Evolutionary conservation across 306 rosid genomes (phyloP).

Genomic region (Begonia peltatifolia): DNA sequence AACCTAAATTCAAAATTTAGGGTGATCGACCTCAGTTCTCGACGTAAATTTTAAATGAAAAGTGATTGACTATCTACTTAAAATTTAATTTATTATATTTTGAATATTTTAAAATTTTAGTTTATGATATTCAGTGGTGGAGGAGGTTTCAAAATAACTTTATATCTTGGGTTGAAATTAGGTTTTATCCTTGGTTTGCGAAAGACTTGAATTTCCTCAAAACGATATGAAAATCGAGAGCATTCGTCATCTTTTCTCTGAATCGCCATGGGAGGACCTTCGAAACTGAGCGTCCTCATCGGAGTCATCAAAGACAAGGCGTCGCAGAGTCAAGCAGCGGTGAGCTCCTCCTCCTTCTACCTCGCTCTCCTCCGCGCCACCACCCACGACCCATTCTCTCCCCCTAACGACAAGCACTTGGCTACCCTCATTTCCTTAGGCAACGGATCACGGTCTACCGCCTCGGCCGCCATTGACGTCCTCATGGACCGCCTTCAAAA

Average conservation of each 20-base stretch:
- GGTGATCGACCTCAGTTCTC: no score
- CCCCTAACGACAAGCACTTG: slow-evolving; percentile 39
- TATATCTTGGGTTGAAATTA: no score
- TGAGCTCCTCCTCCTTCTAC: slow-evolving; percentile 34
- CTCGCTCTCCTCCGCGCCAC: slow-evolving; percentile 67
- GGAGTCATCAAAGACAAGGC: slow-evolving; percentile 78
- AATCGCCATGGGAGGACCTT: slow-evolving; percentile 17
- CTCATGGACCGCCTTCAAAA: slow-evolving; percentile 72
- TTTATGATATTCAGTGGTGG: no score
- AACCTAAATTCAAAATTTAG: no score
- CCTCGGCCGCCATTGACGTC: slow-evolving; percentile 42
- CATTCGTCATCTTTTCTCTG: not conserved
- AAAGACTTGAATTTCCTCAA: no score
- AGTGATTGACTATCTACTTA: no score
- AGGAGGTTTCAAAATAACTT: no score
- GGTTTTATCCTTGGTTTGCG: no score
- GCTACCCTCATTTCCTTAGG: slow-evolving; percentile 49
- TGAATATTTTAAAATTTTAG: no score
- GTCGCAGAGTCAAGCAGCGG: slow-evolving; percentile 63
- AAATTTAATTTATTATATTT: no score
- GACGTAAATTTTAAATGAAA: no score
- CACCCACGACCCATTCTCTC: slow-evolving; percentile 45
- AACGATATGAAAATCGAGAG: no score
- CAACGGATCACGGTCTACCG: slow-evolving; percentile 66
- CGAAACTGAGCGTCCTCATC: slow-evolving; percentile 29